A percentile compares a stretch with the other conserved stretches of the same genome.
phyloP scores from a whole-genome alignment of 164 flowering plant species.

The Saururus chinensis region DNA sequence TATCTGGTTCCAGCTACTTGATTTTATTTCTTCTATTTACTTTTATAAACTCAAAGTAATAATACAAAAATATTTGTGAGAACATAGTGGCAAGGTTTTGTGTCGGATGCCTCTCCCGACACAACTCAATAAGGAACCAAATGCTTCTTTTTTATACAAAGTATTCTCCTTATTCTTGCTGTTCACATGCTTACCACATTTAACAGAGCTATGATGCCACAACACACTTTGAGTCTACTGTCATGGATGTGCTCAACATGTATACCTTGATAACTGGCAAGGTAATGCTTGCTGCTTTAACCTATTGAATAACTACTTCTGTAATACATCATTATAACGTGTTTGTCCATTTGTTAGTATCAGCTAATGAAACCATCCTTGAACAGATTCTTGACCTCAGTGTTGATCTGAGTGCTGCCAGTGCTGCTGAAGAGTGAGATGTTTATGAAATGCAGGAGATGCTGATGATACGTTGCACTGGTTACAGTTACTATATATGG shows the following conservation, averaged over 20 bases:
- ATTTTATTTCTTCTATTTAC: too few relatives aligned
- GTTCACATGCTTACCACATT: not conserved
- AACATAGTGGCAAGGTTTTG: too few relatives aligned
- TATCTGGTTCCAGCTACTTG: too few relatives aligned
- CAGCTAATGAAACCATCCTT: constrained; percentile 3
- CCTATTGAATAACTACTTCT: not conserved
- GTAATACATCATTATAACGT: not conserved
- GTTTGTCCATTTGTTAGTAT: too few relatives aligned
- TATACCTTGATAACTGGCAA: constrained; percentile 86
- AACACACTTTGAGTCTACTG: constrained; percentile 92
- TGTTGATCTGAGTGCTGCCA: constrained; percentile 78
- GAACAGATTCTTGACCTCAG: constrained; percentile 64
- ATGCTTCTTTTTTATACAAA: not conserved
- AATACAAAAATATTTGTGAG: too few relatives aligned
- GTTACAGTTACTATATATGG: too few relatives aligned
- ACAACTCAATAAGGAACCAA: too few relatives aligned
- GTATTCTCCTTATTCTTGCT: not conserved
- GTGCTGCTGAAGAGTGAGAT: constrained; percentile 71
- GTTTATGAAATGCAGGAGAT: not conserved
- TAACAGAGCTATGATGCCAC: constrained; percentile 93
- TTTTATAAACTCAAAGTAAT: too few relatives aligned
- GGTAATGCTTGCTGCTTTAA: constrained; percentile 28
- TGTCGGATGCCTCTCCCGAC: too few relatives aligned
- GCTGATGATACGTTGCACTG: too few relatives aligned
- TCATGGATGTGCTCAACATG: constrained; percentile 72